Evolutionary conservation across 2,329 filamentous ascomycete genomes (phyloP).

Genomic region (Macroventuria anomochaeta): DNA sequence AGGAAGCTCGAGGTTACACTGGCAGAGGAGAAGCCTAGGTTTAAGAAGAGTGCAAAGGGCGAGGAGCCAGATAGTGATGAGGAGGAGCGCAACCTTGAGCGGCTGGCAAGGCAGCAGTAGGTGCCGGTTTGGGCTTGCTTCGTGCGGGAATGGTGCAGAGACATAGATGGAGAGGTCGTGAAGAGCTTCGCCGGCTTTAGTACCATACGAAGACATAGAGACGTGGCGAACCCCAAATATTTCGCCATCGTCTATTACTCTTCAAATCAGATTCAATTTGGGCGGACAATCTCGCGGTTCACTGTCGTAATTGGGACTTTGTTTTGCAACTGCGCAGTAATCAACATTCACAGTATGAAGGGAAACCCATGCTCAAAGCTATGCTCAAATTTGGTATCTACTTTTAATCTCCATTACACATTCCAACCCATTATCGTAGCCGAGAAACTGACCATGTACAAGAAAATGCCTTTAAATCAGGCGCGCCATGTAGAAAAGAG

Average conservation of each 20-base stretch:
- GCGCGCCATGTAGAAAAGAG: conserved; percentile 8
- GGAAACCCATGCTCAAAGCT: background rate
- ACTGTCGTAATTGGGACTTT: too few species aligned
- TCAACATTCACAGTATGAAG: background rate
- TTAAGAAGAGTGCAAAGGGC: conserved; percentile 38
- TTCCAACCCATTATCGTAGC: background rate
- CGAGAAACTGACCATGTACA: conserved; percentile 21
- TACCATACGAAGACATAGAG: background rate
- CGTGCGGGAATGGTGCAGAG: too few species aligned
- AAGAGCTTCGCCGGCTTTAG: background rate
- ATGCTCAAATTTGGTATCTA: conserved; percentile 2
- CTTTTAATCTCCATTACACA: conserved; percentile 6
- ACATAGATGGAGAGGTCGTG: background rate
- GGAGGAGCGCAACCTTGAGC: conserved; percentile 27
- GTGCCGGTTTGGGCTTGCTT: too few species aligned
- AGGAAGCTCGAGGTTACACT: conserved; percentile 27
- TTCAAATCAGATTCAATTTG: too few species aligned
- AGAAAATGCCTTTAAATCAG: conserved; percentile 14
- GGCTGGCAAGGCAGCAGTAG: conserved; percentile 16
- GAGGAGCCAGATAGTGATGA: conserved; percentile 34
- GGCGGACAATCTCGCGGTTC: too few species aligned
- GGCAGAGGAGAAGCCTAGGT: conserved; percentile 39
- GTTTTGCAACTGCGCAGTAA: too few species aligned
- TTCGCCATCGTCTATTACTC: background rate
- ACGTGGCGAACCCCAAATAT: background rate